These are phyloP conservation scores for Hemileccinum impolitum DNA, from an alignment of 768 basidiomycete genomes.

Conservation along the genomic window DNA sequence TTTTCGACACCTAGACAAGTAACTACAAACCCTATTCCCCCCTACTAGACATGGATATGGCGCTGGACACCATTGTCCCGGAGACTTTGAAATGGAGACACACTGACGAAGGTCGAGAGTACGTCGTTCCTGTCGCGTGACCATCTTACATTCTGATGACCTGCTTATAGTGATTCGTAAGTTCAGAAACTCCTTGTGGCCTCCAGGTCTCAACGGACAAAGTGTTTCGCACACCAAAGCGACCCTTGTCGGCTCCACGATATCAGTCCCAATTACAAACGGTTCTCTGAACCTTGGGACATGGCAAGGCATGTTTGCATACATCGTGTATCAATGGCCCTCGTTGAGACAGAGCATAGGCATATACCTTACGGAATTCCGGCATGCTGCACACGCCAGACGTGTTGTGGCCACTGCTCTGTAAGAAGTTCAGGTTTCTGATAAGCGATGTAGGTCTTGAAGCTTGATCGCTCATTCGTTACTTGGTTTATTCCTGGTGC, in stretches of 20 bases:
- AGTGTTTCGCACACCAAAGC: conserved; percentile 92
- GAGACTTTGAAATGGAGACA: conserved; percentile 80
- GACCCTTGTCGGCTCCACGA: conserved; percentile 76
- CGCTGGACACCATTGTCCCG: conserved; percentile 83
- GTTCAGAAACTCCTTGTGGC: conserved; percentile 19
- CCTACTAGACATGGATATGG: conserved; percentile 98
- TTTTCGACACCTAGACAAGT: conserved; percentile 12
- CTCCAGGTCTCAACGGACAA: conserved; percentile 1
- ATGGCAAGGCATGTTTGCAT: conserved; percentile 71
- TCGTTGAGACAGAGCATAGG: conserved; percentile 37
- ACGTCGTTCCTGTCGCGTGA: conserved; percentile 12
- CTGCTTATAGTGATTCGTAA: conserved; percentile 66
- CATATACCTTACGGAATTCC: conserved; percentile 86
- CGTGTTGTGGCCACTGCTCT: conserved; percentile 78
- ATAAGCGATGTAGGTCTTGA: conserved; percentile 6
- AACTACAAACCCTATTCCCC: conserved; percentile 33
- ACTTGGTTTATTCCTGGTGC: too few relatives aligned
- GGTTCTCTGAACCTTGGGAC: conserved; percentile 79
- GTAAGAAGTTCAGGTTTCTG: conserved; percentile 37
- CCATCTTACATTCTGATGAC: not conserved
- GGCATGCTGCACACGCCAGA: conserved; percentile 62
- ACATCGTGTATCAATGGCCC: not conserved
- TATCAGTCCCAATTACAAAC: conserved; percentile 81
- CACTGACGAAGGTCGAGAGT: conserved; percentile 93
- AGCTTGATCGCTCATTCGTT: too few relatives aligned